These are phyloP conservation scores for Orbilia blumenaviensis DNA, from an alignment of 2,329 filamentous ascomycete species.

Conservation along the genomic window DNA sequence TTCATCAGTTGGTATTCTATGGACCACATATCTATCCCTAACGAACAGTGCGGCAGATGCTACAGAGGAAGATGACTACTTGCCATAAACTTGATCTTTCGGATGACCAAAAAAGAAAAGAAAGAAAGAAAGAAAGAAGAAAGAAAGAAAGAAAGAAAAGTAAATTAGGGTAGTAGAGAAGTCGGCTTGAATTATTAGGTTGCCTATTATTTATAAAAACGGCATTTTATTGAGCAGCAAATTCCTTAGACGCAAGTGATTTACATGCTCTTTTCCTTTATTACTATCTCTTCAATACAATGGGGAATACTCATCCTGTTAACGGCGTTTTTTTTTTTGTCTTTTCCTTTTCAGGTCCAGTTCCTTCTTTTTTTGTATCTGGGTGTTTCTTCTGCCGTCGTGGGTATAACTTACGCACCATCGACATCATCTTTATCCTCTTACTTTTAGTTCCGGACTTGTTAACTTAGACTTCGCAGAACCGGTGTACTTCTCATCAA, in stretches of 20 bases:
- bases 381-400: too few relatives aligned
- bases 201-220: conserved; percentile 53
- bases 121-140: too few relatives aligned
- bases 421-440: too few relatives aligned
- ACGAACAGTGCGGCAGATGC: conserved; percentile 84
- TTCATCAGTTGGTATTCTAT: conserved; percentile 92
- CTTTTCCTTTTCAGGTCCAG: neutral
- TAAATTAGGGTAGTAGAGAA: neutral
- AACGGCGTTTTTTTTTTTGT: neutral
- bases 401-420: too few relatives aligned
- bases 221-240: too few relatives aligned
- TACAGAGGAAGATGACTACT: conserved; percentile 33
- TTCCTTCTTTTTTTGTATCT: neutral
- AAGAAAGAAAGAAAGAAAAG: too few relatives aligned
- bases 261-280: neutral
- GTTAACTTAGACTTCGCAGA: too few relatives aligned
- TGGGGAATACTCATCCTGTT: neutral
- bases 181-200: neutral
- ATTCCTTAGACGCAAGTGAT: neutral
- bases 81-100: neutral
- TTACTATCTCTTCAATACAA: neutral
- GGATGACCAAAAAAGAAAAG: neutral
- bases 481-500: too few relatives aligned
- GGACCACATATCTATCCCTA: conserved; percentile 95
- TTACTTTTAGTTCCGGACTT: too few relatives aligned